These are phyloP conservation scores for Talaromyces funiculosus DNA, from an alignment of 2,329 filamentous ascomycete species.

Conservation along the genomic window DNA sequence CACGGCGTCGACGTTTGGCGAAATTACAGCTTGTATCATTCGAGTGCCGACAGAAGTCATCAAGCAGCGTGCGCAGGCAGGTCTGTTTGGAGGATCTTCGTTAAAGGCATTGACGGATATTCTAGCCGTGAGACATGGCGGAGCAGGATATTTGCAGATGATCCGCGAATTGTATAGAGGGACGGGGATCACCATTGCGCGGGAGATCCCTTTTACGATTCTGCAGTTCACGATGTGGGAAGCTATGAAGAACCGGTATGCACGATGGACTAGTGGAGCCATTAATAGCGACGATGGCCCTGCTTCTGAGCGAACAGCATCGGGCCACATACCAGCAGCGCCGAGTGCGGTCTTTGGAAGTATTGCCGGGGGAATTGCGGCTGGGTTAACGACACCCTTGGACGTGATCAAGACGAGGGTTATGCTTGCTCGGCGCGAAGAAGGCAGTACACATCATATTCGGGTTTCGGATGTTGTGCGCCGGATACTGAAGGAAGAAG, in stretches of 20 bases:
- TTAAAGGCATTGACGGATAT: constrained; percentile 65
- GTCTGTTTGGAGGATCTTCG: constrained; percentile 67
- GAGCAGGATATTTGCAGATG: constrained; percentile 50
- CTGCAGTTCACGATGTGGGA: constrained; percentile 99
- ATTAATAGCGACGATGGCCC: constrained; percentile 31
- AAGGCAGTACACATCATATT: constrained; percentile 40
- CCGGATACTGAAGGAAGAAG: constrained; percentile 53
- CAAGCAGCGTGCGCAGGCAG: constrained; percentile 92
- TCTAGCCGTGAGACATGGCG: constrained; percentile 44
- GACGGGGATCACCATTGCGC: constrained; percentile 85
- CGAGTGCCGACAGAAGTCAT: constrained; percentile 93
- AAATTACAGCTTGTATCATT: constrained; percentile 86
- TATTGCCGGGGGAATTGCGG: constrained; percentile 75
- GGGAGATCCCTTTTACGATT: constrained; percentile 94
- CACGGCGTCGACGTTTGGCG: constrained; percentile 76
- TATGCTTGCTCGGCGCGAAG: constrained; percentile 71
- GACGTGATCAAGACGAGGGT: constrained; percentile 96
- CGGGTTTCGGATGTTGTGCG: constrained; percentile 50
- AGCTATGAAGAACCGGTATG: constrained; percentile 62
- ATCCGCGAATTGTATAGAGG: constrained; percentile 85
- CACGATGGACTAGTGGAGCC: constrained; percentile 27
- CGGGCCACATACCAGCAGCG: constrained; percentile 55
- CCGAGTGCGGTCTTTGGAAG: constrained; percentile 85
- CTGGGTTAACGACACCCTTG: constrained; percentile 81
- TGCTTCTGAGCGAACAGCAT: constrained; percentile 25